phyloP scores from a whole-genome alignment of 257 asterid species.

The Datura wrightii region DNA sequence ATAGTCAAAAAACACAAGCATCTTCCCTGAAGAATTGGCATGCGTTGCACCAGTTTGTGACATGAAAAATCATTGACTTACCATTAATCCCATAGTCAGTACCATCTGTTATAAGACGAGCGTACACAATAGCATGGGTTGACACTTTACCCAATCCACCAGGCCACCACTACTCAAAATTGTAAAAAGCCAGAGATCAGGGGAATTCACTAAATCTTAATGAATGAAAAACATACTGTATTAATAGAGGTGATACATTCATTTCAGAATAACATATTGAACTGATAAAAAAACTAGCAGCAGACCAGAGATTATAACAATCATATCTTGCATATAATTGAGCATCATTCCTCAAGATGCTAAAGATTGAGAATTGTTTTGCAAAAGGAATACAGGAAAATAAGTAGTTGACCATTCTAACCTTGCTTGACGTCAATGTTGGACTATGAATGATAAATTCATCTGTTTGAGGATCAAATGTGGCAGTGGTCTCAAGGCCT shows the following conservation, averaged over 20 bases:
- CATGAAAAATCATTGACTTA: slow-evolving; percentile 40
- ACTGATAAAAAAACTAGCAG: neutral
- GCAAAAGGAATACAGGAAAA: neutral
- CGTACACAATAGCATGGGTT: slow-evolving; percentile 89
- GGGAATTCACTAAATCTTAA: neutral
- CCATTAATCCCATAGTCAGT: slow-evolving; percentile 90
- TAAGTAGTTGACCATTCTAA: slow-evolving; percentile 41
- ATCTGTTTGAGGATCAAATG: slow-evolving; percentile 90
- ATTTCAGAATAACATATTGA: neutral
- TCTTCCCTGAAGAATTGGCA: neutral
- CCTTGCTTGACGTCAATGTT: slow-evolving; percentile 96
- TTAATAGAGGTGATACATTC: neutral
- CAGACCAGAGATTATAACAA: neutral
- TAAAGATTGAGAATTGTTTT: neutral
- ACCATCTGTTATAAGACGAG: slow-evolving; percentile 85
- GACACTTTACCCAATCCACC: slow-evolving; percentile 99
- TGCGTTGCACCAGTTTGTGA: neutral
- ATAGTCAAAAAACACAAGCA: neutral
- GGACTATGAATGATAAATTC: slow-evolving; percentile 96
- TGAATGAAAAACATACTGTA: neutral
- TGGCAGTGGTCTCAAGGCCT: slow-evolving; percentile 98
- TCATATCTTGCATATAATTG: neutral
- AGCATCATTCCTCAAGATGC: neutral
- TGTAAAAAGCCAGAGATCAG: slow-evolving; percentile 32
- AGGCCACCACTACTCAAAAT: slow-evolving; percentile 90